phyloP scores from a whole-genome alignment of 2,329 filamentous ascomycete species.

The Calonectria hongkongensis region DNA sequence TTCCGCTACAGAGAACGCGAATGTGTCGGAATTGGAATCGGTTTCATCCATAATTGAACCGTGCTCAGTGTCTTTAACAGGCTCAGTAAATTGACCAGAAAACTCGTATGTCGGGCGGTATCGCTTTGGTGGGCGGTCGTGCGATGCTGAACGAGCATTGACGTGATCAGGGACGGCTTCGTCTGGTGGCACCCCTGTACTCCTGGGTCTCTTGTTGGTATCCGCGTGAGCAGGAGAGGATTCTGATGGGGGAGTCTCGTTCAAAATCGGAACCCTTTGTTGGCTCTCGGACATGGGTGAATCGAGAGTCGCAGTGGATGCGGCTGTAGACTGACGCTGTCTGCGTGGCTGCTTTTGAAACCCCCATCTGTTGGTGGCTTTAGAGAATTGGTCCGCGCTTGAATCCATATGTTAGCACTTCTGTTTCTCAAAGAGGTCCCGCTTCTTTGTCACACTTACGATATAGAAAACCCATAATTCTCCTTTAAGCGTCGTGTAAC shows the following conservation, averaged over 20 bases:
- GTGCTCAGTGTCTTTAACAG: not conserved
- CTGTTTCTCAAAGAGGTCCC: no score
- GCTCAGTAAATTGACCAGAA: not conserved
- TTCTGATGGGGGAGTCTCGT: not conserved
- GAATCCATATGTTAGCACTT: not conserved
- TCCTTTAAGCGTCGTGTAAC: not conserved
- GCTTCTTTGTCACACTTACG: not conserved
- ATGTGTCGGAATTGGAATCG: not conserved
- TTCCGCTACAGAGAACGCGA: not conserved
- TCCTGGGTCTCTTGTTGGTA: not conserved
- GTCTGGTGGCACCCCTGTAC: not conserved
- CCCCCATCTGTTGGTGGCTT: constrained; percentile 20
- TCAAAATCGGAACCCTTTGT: not conserved
- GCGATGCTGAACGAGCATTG: not conserved
- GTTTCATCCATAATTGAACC: not conserved
- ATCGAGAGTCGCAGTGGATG: not conserved
- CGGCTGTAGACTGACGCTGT: not conserved
- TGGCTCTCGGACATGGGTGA: not conserved
- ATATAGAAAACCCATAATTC: not conserved
- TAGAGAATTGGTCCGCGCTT: constrained; percentile 21
- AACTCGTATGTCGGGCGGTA: not conserved
- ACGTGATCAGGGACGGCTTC: no score
- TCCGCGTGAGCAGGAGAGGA: not conserved
- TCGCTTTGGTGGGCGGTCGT: not conserved
- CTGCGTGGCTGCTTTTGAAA: constrained; percentile 22